Evolutionary conservation across 179 eudicot genomes (phyloP), one percentile per base, ranked within the genome.

Genomic region (Corrigiola litoralis): DNA sequence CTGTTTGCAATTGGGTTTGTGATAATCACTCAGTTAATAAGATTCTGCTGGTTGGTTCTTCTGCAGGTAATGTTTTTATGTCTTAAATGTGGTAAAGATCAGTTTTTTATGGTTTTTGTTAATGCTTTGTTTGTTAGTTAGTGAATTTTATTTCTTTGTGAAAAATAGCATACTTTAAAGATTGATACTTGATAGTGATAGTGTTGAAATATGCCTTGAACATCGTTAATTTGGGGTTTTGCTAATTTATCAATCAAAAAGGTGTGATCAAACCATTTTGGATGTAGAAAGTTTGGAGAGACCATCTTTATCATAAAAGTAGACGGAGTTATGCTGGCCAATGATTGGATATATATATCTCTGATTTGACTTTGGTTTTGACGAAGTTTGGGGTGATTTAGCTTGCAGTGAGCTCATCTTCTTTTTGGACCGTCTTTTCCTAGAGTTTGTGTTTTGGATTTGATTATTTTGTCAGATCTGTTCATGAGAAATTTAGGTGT

Each of bases 31-130:
- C 74, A 40, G 66, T 73, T 5, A 17, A 20, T 31, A 68, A 58
- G 65, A 80, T 80, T 77, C 33, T 92, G 38, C 70, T 92, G 18
- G 84, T 89, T 34, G 96, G 95, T 72, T 85, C 96, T 63, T 89
- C 92, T 61, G 96, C 95, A 71, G 98, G 98, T 81, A 84, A 63
- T 10, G 25, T 50, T 60, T 49, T n/a, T 31, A n/a, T n/a, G n/a
- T n/a, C n/a, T n/a, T n/a, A n/a, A n/a, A n/a, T n/a, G n/a, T 21
- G 1, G 18, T 9, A 12, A 13, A 21, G 51, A 18, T 70, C 34
- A 38, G 1, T 61, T 63, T 62, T 6, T 12, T 52, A 38, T 51
- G 13, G 16, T 10, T 17, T 17, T 18, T 40, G 29, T 17, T 4
- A 17, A 25, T 9, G 10, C 9, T 41, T 33, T 4, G 6, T 46